phyloP scores from a whole-genome alignment of 257 asterid species.

The Linaria vulgaris region DNA sequence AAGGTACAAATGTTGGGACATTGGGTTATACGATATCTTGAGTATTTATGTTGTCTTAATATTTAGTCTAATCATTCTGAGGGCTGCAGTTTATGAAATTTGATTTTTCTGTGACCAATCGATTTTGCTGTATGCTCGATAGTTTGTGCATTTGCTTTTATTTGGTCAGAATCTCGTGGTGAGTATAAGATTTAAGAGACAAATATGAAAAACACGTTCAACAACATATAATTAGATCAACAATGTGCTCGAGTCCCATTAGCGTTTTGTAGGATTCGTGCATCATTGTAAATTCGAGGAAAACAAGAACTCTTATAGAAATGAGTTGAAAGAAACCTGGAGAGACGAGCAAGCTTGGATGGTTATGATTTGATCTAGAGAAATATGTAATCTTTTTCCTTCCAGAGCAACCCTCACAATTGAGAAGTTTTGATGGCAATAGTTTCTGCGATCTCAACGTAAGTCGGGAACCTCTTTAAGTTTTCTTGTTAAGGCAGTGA shows the following conservation, averaged over 20 bases:
- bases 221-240: not conserved
- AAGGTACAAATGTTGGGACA: constrained; percentile 3
- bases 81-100: too few species aligned
- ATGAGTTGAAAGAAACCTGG: constrained; percentile 45
- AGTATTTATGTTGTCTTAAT: too few species aligned
- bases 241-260: not conserved
- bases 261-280: too few species aligned
- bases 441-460: constrained; percentile 50
- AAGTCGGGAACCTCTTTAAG: constrained; percentile 49
- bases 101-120: too few species aligned
- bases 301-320: not conserved
- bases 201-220: not conserved
- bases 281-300: not conserved
- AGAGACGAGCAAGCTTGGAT: constrained; percentile 47
- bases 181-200: too few species aligned
- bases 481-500: constrained; percentile 38
- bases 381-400: constrained; percentile 50
- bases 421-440: constrained; percentile 33
- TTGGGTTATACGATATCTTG: not conserved
- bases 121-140: too few species aligned
- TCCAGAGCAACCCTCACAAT: constrained; percentile 49
- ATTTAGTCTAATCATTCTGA: too few species aligned
- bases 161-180: too few species aligned
- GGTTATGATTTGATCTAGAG: constrained; percentile 48
- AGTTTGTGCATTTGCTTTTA: too few species aligned